phyloP scores from a whole-genome alignment of 2,329 filamentous ascomycete genomes.

The Phialophora chinensis region DNA sequence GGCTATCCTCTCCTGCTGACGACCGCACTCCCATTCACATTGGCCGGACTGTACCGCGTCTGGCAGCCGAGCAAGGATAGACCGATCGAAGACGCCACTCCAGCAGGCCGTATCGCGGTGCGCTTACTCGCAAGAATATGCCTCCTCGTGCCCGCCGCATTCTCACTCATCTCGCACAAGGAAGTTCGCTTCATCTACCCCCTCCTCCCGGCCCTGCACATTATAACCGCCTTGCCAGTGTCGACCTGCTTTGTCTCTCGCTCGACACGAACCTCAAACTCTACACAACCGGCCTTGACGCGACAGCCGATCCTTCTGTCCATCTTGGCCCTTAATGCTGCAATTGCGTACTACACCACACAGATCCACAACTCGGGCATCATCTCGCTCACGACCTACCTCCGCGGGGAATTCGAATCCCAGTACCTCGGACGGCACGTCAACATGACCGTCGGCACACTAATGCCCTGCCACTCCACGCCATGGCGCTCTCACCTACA shows the following conservation, averaged over 20 bases:
- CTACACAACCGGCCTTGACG: conserved; percentile 49
- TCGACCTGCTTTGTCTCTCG: conserved; percentile 42
- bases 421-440: conserved; percentile 51
- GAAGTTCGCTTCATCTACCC: conserved; percentile 98
- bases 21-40: conserved; percentile 77
- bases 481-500: conserved; percentile 91
- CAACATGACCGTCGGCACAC: conserved; percentile 70
- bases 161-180: conserved; percentile 89
- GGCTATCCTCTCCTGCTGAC: conserved; percentile 86
- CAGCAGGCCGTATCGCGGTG: conserved; percentile 40
- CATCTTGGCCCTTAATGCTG: conserved; percentile 69
- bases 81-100: conserved; percentile 10
- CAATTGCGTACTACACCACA: conserved; percentile 75
- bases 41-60: conserved; percentile 66
- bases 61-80: conserved; percentile 38
- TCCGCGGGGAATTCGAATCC: conserved; percentile 74
- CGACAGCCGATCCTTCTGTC: conserved; percentile 61
- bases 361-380: conserved; percentile 81
- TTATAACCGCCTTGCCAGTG: conserved; percentile 74
- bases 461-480: conserved; percentile 95
- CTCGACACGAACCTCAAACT: conserved; percentile 25
- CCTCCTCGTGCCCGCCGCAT: conserved; percentile 62
- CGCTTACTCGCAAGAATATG: conserved; percentile 65
- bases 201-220: conserved; percentile 81
- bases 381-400: conserved; percentile 72